Evolutionary conservation across 345 rosid genomes (phyloP), one percentile per base, ranked within the genome.

Genomic region (Hibiscus mutabilis): DNA sequence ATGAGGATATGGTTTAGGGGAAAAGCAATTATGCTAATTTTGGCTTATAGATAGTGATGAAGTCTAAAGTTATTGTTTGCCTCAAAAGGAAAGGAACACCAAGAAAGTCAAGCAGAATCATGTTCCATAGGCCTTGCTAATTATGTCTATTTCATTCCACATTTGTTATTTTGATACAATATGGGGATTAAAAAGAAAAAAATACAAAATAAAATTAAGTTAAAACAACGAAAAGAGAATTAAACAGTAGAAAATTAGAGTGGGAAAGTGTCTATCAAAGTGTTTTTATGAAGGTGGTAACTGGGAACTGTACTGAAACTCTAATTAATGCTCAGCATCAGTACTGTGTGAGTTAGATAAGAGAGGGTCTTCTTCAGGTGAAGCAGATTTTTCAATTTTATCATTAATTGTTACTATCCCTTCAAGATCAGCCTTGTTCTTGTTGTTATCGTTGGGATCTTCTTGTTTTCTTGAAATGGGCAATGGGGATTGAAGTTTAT

Each of bases 351-450:
- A 64, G 7, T 78, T 61, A 61, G 81, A 59, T 59, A 85, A 87
- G 14, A 42, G 84, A 66, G 86, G 86, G 55, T 81, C 82, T 18
- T 82, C 79, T 77, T 87, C 92, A 60, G 63, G 68, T 57, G 88
- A 75, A 51, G 76, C 70, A 52, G 83, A 71, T 78, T 79, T 83
- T 73, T 74, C 80, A 35, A 33, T 60, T 60, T 80, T 76, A 52
- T 42, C 46, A 42, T 11, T 42, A 42, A 42, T 42, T 9, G 46
- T 9, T 14, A 42, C 13, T 42, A 42, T 42, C 14, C 46, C 46
- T 73, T 85, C 80, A 52, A 80, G 80, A 77, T 75, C 73, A 40
- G 21, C 74, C 76, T 73, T 77, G 3, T 42, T 42, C n/a, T 68
- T 62, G 14, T 35, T 35, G 47, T n/a, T 73, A 60, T 68, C 80